A percentile compares a stretch with the other conserved stretches of the same genome.
Conservation (phyloP, 495 filamentous ascomycete species). For the Jackrogersella minutella region DNA sequence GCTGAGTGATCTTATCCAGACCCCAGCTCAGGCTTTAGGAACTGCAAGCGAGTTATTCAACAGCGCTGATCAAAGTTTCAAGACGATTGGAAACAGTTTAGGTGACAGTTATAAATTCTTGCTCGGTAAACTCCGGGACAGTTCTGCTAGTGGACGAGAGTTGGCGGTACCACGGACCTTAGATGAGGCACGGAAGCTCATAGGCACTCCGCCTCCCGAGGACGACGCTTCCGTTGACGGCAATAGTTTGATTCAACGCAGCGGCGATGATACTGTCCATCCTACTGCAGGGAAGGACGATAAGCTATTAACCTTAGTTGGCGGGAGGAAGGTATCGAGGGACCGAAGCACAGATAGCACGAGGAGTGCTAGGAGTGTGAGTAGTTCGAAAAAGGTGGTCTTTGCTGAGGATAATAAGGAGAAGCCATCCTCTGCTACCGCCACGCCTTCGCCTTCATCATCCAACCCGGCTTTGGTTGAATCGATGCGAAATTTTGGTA, state of each 20-base stretch:
- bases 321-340: slow-evolving; percentile 65
- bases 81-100: slow-evolving; percentile 85
- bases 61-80: slow-evolving; percentile 88
- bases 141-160: slow-evolving; percentile 54
- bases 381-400: slow-evolving; percentile 61
- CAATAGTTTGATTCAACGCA: slow-evolving; percentile 53
- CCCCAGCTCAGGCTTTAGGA: slow-evolving; percentile 78
- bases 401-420: slow-evolving; percentile 54
- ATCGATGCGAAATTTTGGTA: slow-evolving; percentile 83
- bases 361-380: slow-evolving; percentile 61
- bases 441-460: slow-evolving; percentile 49
- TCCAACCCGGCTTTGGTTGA: slow-evolving; percentile 70
- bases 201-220: slow-evolving; percentile 70
- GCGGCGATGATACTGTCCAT: slow-evolving; percentile 46
- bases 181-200: slow-evolving; percentile 88
- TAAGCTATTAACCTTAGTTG: slow-evolving; percentile 68
- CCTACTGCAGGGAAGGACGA: slow-evolving; percentile 58
- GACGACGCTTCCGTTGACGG: slow-evolving; percentile 63
- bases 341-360: slow-evolving; percentile 81
- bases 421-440: slow-evolving; percentile 42
- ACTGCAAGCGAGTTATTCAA: slow-evolving; percentile 84
- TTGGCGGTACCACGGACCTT: slow-evolving; percentile 82
- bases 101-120: slow-evolving; percentile 94
- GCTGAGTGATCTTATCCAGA: slow-evolving; percentile 83
- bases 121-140: slow-evolving; percentile 86